These are phyloP conservation scores for Furcasterigmium sp. DNA, from an alignment of 2,329 filamentous ascomycete species.

Conservation along the genomic window DNA sequence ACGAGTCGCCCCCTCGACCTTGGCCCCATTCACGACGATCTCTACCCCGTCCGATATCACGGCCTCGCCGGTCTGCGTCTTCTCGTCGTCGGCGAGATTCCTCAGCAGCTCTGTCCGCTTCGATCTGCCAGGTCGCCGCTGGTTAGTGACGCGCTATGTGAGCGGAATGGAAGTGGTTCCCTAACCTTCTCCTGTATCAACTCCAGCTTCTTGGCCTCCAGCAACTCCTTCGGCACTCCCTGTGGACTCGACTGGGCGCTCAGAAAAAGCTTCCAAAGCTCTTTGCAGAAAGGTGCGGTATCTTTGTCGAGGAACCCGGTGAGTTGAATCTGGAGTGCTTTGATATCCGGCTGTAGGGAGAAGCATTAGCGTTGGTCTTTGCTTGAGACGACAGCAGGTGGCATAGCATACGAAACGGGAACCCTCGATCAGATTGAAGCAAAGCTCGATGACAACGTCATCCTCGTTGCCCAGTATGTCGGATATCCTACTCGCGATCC, in stretches of 20 bases:
- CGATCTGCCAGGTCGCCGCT: conserved; percentile 47
- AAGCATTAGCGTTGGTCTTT: conserved; percentile 4
- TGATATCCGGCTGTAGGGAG: conserved; percentile 81
- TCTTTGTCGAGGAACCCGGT: conserved; percentile 95
- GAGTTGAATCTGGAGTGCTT: conserved; percentile 88
- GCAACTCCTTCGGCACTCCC: conserved; percentile 87
- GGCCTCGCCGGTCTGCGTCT: conserved; percentile 65
- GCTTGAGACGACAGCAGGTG: background rate
- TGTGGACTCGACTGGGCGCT: conserved; percentile 85
- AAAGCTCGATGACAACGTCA: conserved; percentile 89
- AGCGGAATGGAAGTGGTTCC: background rate
- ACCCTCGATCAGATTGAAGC: conserved; percentile 66
- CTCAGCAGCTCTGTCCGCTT: conserved; percentile 77
- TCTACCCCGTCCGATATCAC: conserved; percentile 62
- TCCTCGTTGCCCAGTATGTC: conserved; percentile 90
- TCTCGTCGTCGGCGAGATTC: conserved; percentile 67
- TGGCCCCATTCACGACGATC: conserved; percentile 51
- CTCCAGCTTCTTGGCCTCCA: conserved; percentile 95
- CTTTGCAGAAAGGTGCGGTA: conserved; percentile 82
- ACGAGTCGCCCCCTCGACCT: conserved; percentile 45
- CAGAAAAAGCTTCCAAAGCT: conserved; percentile 85
- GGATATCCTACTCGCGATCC: conserved; percentile 85
- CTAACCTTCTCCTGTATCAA: conserved; percentile 88
- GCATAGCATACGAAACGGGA: conserved; percentile 58
- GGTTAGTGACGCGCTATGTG: conserved; percentile 1